Evolutionary conservation across 164 flowering plant genomes (phyloP).

Genomic region (Macadamia tetraphylla): DNA sequence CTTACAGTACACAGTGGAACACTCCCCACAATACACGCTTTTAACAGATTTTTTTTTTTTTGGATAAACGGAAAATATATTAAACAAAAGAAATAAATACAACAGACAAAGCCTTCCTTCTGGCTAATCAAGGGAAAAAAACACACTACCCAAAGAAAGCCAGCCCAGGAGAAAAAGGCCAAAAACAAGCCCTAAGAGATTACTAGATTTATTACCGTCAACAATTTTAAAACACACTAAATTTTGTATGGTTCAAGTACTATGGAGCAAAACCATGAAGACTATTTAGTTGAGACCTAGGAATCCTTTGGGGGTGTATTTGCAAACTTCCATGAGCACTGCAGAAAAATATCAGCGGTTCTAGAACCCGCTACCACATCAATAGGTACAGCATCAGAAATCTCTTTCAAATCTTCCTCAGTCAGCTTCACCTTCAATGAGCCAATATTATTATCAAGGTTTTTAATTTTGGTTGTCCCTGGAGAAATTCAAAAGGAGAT

Average conservation of each 20-base stretch:
- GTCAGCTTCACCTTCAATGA: conserved; percentile 22
- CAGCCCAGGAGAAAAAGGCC: no score
- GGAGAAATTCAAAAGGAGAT: neutral
- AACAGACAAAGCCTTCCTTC: no score
- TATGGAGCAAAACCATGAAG: neutral
- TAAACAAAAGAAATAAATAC: no score
- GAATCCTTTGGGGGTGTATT: conserved; percentile 26
- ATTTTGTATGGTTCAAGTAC: neutral
- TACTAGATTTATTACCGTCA: neutral
- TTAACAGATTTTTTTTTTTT: no score
- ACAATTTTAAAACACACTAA: neutral
- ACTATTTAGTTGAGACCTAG: neutral
- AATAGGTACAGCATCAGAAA: conserved; percentile 26
- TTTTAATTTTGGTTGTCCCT: conserved; percentile 33
- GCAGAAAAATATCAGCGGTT: conserved; percentile 7
- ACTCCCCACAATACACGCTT: no score
- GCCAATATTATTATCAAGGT: conserved; percentile 26
- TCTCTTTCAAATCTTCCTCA: conserved; percentile 22
- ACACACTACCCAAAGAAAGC: no score
- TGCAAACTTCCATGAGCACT: conserved; percentile 26
- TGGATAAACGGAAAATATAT: no score
- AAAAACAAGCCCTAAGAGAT: no score
- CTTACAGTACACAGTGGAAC: no score
- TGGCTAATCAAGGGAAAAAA: no score
- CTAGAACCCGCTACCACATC: conserved; percentile 23